Percentiles rank a stretch among this genome's conserved stretches.
phyloP scores from a whole-genome alignment of 352 stramenopile species.

The Pythium volutum region DNA sequence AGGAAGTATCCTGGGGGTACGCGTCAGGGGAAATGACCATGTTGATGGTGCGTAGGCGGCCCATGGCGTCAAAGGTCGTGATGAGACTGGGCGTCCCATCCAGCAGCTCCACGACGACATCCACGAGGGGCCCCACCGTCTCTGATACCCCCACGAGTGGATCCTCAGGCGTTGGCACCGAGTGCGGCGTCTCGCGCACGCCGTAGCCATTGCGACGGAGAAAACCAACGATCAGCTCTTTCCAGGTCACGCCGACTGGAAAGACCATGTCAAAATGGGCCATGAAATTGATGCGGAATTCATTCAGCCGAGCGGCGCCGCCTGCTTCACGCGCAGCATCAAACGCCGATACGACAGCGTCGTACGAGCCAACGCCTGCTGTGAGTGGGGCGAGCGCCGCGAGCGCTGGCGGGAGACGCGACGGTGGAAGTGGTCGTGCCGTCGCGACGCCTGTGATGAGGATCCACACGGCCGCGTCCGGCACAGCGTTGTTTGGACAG shows the following conservation, averaged over 20 bases:
- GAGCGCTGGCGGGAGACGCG: constrained; percentile 9
- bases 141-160: too few relatives aligned
- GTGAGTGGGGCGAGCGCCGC: constrained; percentile 8
- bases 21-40: neutral
- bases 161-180: neutral
- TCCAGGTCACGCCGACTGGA: too few relatives aligned
- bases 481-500: constrained; percentile 17
- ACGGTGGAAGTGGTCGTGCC: neutral
- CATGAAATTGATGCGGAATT: too few relatives aligned
- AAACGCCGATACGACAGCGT: constrained; percentile 6
- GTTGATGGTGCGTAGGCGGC: neutral
- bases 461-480: constrained; percentile 16
- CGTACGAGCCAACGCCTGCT: constrained; percentile 10
- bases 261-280: too few relatives aligned
- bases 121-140: neutral
- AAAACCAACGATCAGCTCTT: too few relatives aligned
- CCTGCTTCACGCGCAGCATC: constrained; percentile 10
- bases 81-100: neutral
- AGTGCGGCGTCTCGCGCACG: neutral
- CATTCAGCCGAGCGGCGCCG: too few relatives aligned
- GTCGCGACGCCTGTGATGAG: constrained; percentile 7
- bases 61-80: neutral
- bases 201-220: neutral
- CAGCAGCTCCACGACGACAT: neutral
- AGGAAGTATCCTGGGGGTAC: too few relatives aligned